Evolutionary conservation across 441 rosid species (phyloP).

Genomic region (Cnidoscolus chayamansa): DNA sequence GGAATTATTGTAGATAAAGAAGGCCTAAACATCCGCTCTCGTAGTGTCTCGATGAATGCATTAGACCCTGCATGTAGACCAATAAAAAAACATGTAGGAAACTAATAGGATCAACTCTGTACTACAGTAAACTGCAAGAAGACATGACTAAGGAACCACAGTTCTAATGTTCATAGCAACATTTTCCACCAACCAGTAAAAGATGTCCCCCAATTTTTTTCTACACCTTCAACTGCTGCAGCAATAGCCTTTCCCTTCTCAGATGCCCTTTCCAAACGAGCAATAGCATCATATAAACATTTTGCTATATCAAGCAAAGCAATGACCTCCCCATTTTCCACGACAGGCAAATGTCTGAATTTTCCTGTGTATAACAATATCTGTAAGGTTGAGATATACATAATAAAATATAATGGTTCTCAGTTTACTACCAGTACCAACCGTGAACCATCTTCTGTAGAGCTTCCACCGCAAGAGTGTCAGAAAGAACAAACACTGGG

Average conservation of each 20-base stretch:
- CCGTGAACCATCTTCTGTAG: constrained; percentile 98
- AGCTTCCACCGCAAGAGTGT: constrained; percentile 95
- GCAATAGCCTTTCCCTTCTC: constrained; percentile 99
- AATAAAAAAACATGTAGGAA: constrained; percentile 15
- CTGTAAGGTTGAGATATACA: constrained; percentile 9
- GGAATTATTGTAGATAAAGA: constrained; percentile 75
- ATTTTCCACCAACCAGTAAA: constrained; percentile 53
- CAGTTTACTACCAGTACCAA: constrained; percentile 40
- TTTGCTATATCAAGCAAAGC: constrained; percentile 93
- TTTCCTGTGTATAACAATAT: constrained; percentile 53
- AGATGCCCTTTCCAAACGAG: constrained; percentile 98
- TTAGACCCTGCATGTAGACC: constrained; percentile 54
- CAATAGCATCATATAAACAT: constrained; percentile 94
- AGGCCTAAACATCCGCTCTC: constrained; percentile 92
- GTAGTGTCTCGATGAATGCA: constrained; percentile 80
- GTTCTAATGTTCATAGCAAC: constrained; percentile 1
- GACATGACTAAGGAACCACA: constrained; percentile 2
- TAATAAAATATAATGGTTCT: constrained; percentile 15
- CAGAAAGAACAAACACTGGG: constrained; percentile 89
- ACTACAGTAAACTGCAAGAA: not conserved
- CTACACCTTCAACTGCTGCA: constrained; percentile 99
- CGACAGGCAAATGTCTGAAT: constrained; percentile 97
- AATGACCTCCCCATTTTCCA: constrained; percentile 96
- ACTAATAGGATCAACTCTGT: not conserved
- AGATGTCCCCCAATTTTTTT: constrained; percentile 81